These are phyloP conservation scores for Aristolochia fimbriata DNA, from an alignment of 164 flowering plant species.

Conservation along the genomic window DNA sequence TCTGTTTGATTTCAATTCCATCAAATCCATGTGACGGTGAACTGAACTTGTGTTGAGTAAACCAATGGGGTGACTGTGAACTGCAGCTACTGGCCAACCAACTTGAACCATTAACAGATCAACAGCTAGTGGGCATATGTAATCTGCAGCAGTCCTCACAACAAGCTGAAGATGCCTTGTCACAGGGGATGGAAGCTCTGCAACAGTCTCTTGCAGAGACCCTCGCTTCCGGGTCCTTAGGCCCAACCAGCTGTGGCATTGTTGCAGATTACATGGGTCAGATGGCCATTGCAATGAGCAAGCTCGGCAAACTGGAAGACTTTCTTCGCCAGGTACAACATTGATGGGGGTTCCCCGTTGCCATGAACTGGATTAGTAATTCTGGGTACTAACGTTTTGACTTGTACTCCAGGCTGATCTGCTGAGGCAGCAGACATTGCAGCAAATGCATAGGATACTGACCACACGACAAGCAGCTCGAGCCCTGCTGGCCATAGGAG, in stretches of 20 bases:
- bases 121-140: constrained; percentile 70
- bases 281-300: constrained; percentile 90
- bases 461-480: constrained; percentile 90
- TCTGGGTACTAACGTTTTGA: not conserved
- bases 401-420: constrained; percentile 53
- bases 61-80: constrained; percentile 1
- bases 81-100: constrained; percentile 62
- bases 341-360: too few relatives aligned
- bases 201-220: constrained; percentile 78
- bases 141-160: constrained; percentile 85
- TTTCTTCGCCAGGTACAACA: constrained; percentile 69
- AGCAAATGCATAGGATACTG: constrained; percentile 71
- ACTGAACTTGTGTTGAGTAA: not conserved
- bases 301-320: constrained; percentile 61
- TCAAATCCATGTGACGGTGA: not conserved
- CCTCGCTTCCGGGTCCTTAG: constrained; percentile 47
- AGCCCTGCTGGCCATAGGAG: constrained; percentile 65
- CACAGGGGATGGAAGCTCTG: constrained; percentile 94
- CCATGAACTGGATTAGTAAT: too few relatives aligned
- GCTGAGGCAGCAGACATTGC: constrained; percentile 76
- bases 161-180: constrained; percentile 88
- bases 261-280: constrained; percentile 84
- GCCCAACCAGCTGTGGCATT: constrained; percentile 45
- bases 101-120: constrained; percentile 83
- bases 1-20: not conserved